Evolutionary conservation across 768 basidiomycete species (phyloP).

Genomic region (Leccinum truebloodii): DNA sequence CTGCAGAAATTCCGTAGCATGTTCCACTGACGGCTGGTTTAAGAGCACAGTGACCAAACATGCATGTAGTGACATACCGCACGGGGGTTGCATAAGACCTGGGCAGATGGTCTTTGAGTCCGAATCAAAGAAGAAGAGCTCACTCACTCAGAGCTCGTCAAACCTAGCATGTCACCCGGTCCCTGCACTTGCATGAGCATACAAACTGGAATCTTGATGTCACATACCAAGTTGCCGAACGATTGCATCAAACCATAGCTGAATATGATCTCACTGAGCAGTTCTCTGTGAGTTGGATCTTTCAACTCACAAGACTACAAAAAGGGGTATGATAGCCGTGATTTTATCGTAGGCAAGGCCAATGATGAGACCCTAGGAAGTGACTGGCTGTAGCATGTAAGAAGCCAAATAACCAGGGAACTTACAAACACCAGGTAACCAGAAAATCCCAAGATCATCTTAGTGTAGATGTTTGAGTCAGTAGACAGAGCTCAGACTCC

Average conservation of each 20-base stretch:
- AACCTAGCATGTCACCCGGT: conserved; percentile 70
- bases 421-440: conserved; percentile 65
- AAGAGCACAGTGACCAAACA: background rate
- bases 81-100: conserved; percentile 68
- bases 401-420: background rate
- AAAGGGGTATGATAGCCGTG: conserved; percentile 60
- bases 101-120: conserved; percentile 5
- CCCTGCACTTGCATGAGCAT: conserved; percentile 42
- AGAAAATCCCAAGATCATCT: conserved; percentile 70
- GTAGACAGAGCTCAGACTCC: background rate
- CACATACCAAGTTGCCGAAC: conserved; percentile 60
- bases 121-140: conserved; percentile 2
- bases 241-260: conserved; percentile 76
- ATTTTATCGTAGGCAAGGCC: conserved; percentile 63
- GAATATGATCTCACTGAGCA: conserved; percentile 2
- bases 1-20: conserved; percentile 68
- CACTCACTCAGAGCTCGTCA: conserved; percentile 65
- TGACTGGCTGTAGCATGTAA: background rate
- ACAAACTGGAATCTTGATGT: background rate
- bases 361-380: conserved; percentile 48
- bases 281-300: background rate
- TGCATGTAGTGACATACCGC: conserved; percentile 37
- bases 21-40: conserved; percentile 47
- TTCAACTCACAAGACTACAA: conserved; percentile 60
- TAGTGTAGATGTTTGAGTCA: conserved; percentile 6